phyloP scores from a whole-genome alignment of 768 basidiomycete species.

The Neoboletus magnificus region DNA sequence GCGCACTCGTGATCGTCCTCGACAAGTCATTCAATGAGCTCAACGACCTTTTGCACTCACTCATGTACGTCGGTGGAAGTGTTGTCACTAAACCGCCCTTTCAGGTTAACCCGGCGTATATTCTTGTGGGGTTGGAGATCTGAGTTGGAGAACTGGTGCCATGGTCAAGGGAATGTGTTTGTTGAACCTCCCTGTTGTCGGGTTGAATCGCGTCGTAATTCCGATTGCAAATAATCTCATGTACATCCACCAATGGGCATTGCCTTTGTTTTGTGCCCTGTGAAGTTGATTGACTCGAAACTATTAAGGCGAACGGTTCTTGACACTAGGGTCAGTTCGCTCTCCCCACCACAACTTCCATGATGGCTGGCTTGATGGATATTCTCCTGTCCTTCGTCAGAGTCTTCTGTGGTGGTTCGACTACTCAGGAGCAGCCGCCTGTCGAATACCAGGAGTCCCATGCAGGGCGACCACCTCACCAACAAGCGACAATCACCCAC shows the following conservation, averaged over 20 bases:
- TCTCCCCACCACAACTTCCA: neutral
- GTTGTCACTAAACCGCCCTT: conserved; percentile 81
- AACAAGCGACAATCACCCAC: neutral
- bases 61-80: conserved; percentile 89
- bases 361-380: conserved; percentile 27
- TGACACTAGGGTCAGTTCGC: neutral
- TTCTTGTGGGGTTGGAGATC: conserved; percentile 85
- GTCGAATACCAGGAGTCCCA: neutral
- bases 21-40: conserved; percentile 70
- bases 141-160: conserved; percentile 28
- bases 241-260: conserved; percentile 9
- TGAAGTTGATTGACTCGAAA: neutral
- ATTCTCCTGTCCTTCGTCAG: conserved; percentile 23
- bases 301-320: neutral
- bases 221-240: conserved; percentile 5
- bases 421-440: conserved; percentile 10
- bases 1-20: conserved; percentile 74
- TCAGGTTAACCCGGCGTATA: conserved; percentile 69
- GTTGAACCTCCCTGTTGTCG: conserved; percentile 19
- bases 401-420: conserved; percentile 23
- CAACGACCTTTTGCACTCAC: conserved; percentile 75
- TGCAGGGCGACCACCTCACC: conserved; percentile 11
- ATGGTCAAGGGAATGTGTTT: conserved; percentile 30
- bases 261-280: neutral
- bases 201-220: conserved; percentile 18